These are phyloP conservation scores for Penicillium parvum DNA, from an alignment of 495 filamentous ascomycete genomes.

Conservation along the genomic window DNA sequence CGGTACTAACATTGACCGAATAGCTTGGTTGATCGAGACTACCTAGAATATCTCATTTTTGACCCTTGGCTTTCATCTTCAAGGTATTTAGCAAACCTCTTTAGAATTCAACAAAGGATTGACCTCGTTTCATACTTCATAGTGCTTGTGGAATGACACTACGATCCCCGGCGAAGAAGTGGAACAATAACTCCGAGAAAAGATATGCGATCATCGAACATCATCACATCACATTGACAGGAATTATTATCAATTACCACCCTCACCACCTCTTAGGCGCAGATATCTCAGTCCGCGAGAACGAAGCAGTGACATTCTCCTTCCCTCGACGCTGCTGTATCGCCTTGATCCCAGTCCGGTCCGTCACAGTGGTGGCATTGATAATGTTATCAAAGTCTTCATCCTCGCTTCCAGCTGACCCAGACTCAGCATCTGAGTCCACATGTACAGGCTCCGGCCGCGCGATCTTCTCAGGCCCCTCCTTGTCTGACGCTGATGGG, in stretches of 20 bases:
- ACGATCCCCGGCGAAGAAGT: too few relatives aligned
- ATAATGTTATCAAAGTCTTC: conserved; percentile 86
- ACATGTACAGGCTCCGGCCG: conserved; percentile 42
- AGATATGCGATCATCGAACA: not conserved
- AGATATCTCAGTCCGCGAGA: conserved; percentile 56
- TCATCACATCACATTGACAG: not conserved
- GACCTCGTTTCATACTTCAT: too few relatives aligned
- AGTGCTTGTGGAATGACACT: too few relatives aligned
- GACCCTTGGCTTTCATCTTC: too few relatives aligned
- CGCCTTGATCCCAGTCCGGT: conserved; percentile 68
- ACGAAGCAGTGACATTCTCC: conserved; percentile 51
- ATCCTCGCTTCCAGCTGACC: conserved; percentile 65
- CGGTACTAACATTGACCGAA: too few relatives aligned
- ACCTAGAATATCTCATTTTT: too few relatives aligned
- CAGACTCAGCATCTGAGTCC: conserved; percentile 70
- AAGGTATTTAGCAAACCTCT: too few relatives aligned
- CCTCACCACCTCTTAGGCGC: conserved; percentile 57
- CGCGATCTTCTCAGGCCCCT: conserved; percentile 52
- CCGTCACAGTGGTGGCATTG: conserved; percentile 78
- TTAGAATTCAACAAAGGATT: too few relatives aligned
- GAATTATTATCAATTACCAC: too few relatives aligned
- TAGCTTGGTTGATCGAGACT: too few relatives aligned
- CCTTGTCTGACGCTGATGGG: conserved; percentile 48
- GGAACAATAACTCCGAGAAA: not conserved
- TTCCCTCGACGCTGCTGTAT: conserved; percentile 45